phyloP scores from a whole-genome alignment of 257 asterid species.

The Scutellaria baicalensis region DNA sequence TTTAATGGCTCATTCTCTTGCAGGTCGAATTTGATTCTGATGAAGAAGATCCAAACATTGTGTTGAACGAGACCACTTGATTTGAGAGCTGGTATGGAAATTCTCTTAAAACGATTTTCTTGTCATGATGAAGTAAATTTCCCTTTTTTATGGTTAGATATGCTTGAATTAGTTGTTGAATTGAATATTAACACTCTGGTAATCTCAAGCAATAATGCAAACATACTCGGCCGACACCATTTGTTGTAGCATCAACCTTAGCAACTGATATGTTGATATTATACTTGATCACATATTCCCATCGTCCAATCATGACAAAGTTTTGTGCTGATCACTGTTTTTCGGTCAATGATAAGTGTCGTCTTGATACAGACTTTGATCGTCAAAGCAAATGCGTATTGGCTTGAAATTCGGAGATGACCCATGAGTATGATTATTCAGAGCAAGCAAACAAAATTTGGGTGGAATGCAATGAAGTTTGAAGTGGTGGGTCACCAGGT shows the following conservation, averaged over 20 bases:
- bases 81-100: not conserved
- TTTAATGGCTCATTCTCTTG: conserved; percentile 14
- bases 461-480: not conserved
- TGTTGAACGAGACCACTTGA: conserved; percentile 23
- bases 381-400: not conserved
- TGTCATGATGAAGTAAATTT: not conserved
- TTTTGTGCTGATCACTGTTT: not conserved
- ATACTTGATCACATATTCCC: not conserved
- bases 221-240: not conserved
- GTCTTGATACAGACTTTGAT: not conserved
- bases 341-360: not conserved
- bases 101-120: not conserved
- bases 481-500: not conserved
- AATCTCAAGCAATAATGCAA: not conserved
- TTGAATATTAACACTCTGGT: not conserved
- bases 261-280: not conserved
- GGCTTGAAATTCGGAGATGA: not conserved
- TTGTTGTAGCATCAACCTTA: no score
- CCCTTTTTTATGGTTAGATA: not conserved
- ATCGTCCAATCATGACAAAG: not conserved
- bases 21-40: conserved; percentile 86
- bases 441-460: not conserved
- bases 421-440: not conserved
- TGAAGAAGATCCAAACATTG: conserved; percentile 74
- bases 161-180: not conserved